Evolutionary conservation across 1,284 basidiomycete species (phyloP).

Genomic region (Rhodotorula sp.): DNA sequence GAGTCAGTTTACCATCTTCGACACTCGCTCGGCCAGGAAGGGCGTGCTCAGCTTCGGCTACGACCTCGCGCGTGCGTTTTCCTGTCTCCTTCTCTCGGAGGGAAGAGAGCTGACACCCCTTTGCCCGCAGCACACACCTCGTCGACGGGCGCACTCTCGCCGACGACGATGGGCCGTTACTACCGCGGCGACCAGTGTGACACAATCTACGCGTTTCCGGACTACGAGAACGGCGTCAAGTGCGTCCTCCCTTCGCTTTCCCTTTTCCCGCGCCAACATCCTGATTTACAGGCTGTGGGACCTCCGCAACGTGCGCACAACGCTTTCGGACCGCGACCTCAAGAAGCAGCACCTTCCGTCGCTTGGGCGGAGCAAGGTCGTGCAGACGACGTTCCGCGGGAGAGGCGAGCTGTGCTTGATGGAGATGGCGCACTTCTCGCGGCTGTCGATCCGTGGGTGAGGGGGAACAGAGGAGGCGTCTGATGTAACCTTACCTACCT

Average conservation of each 20-base stretch:
- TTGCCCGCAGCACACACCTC: constrained; percentile 6
- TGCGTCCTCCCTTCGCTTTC: background rate
- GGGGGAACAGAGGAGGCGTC: no score
- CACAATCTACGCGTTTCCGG: constrained; percentile 31
- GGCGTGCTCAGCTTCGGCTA: constrained; percentile 26
- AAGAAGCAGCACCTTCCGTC: constrained; percentile 16
- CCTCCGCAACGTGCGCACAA: constrained; percentile 19
- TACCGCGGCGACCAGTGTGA: constrained; percentile 27
- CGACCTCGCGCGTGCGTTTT: constrained; percentile 15
- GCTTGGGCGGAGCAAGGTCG: constrained; percentile 21
- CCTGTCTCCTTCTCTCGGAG: background rate
- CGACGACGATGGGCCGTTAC: constrained; percentile 35
- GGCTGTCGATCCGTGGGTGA: constrained; percentile 18
- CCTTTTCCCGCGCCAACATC: no score
- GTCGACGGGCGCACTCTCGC: background rate
- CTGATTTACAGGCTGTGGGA: constrained; percentile 19
- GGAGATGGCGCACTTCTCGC: constrained; percentile 17
- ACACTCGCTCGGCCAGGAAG: constrained; percentile 11
- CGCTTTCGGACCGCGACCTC: background rate
- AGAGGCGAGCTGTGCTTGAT: constrained; percentile 26
- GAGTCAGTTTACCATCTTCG: constrained; percentile 30
- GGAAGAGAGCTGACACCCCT: background rate
- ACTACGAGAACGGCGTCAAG: constrained; percentile 32
- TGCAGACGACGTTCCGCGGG: constrained; percentile 13
- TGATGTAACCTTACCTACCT: background rate